Base-by-base conservation (phyloP, 345 rosid species). In the Gossypium raimondii region DNA sequence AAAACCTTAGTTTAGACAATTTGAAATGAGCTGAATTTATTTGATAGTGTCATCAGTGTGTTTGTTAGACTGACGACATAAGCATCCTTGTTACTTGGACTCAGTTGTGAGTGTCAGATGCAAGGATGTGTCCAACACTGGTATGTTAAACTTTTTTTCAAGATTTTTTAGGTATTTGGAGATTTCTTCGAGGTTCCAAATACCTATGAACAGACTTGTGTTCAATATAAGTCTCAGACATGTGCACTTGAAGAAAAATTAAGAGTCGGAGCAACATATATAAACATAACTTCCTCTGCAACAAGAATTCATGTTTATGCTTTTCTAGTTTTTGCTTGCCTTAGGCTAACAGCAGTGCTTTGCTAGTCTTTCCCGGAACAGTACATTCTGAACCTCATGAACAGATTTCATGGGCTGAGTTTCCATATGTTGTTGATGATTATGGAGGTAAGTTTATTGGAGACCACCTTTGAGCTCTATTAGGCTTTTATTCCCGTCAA, bases 311-410 rank as follows among this genome's bases (percentile, higher is more conserved):
- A 25, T 56, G 17, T 41, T 74, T 51, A 59, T 55, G 68, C 67
- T 56, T 77, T 75, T 76, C 76, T 48, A 58, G 70, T 69, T 69
- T 56, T 69, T 69, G 45, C 45, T 81, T 81, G 73, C 47, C 43
- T 56, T 85, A 94, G 98, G 98, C 89, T 48, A 84, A 90, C 79
- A 81, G 76, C 81, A 86, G 80, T 72, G 97, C 93, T 22, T 76
- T 94, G 86, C 82, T 94, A 78, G 89, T 92, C 18, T 94, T 94
- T 78, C 97, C 98, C 41, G 97, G 95, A 76, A 80, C 81, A 0
- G 88, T 92, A 51, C 98, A 94, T 73, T 69, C 86, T 80, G 98
- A 92, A 81, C 98, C 97, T 44, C 95, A 94, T 60, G 93, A 87
- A 81, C 90, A 86, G 53, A 87, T 82, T 69, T 86, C 97, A 17